phyloP scores from a whole-genome alignment of 2,329 filamentous ascomycete species.

The Spiromastix sp. region DNA sequence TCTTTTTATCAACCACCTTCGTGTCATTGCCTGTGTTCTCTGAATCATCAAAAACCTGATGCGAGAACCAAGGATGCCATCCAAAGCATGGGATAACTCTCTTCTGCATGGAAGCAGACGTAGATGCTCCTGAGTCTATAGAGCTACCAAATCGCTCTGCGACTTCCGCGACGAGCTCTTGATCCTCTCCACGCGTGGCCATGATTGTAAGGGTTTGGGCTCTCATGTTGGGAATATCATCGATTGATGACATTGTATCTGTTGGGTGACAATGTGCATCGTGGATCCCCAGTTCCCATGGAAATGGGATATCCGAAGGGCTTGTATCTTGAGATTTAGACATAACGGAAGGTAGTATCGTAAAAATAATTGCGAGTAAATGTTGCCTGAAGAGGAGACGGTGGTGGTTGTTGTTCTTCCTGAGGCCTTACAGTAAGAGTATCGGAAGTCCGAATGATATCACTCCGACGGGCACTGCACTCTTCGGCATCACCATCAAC shows the following conservation, averaged over 20 bases:
- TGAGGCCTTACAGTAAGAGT: too few species aligned
- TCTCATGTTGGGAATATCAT: constrained; percentile 46
- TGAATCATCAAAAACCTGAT: constrained; percentile 45
- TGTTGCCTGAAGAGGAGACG: too few species aligned
- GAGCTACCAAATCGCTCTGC: constrained; percentile 7
- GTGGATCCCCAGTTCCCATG: constrained; percentile 53
- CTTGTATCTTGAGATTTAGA: not conserved
- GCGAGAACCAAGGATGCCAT: constrained; percentile 60
- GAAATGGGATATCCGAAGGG: constrained; percentile 30
- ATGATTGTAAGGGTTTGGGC: constrained; percentile 50
- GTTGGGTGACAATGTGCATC: constrained; percentile 60
- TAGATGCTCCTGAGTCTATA: constrained; percentile 12
- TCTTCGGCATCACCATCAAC: too few species aligned
- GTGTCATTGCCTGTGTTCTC: constrained; percentile 14
- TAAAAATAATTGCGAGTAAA: too few species aligned
- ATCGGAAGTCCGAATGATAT: too few species aligned
- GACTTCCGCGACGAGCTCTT: constrained; percentile 42
- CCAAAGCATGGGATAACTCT: constrained; percentile 52
- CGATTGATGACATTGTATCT: constrained; percentile 49
- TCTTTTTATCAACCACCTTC: constrained; percentile 18
- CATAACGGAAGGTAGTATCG: not conserved
- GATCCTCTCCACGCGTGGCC: constrained; percentile 52
- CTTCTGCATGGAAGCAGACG: not conserved
- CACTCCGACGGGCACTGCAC: too few species aligned
- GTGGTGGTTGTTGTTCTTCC: too few species aligned